A percentile compares a stretch with the other conserved stretches of the same genome.
Evolutionary conservation across 768 basidiomycete species (phyloP).

Genomic region (Amanita muscaria): DNA sequence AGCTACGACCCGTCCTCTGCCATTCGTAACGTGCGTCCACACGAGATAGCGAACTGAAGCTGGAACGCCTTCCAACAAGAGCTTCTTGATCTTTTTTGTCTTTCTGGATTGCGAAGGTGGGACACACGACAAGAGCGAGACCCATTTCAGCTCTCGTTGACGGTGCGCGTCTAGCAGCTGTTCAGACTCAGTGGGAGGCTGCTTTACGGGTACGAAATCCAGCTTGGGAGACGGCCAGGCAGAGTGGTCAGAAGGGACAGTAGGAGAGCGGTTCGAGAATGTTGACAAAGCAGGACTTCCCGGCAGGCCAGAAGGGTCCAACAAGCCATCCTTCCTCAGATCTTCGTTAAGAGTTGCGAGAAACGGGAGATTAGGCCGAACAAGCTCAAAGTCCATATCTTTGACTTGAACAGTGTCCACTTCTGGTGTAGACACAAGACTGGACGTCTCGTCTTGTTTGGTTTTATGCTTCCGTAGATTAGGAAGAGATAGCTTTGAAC

Average conservation of each 20-base stretch:
- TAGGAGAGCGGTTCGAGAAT: background rate
- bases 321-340: constrained; percentile 25
- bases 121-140: constrained; percentile 47
- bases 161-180: constrained; percentile 57
- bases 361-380: constrained; percentile 48
- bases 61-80: constrained; percentile 73
- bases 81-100: constrained; percentile 69
- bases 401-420: constrained; percentile 63
- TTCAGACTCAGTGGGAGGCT: constrained; percentile 22
- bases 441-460: constrained; percentile 27
- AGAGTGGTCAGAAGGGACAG: constrained; percentile 20
- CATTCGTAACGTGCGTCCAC: constrained; percentile 76
- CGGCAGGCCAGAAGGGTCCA: constrained; percentile 26
- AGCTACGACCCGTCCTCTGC: constrained; percentile 59
- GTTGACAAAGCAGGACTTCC: constrained; percentile 38
- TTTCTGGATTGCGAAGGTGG: constrained; percentile 59
- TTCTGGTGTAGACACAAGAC: constrained; percentile 18
- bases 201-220: constrained; percentile 7
- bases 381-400: constrained; percentile 76
- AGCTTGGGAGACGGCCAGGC: constrained; percentile 8
- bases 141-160: constrained; percentile 71
- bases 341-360: constrained; percentile 46
- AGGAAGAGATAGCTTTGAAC: constrained; percentile 61
- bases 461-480: constrained; percentile 43
- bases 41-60: constrained; percentile 78